Base-by-base conservation (phyloP, 1,139 yeast genomes). In the Geotrichum fermentans region DNA sequence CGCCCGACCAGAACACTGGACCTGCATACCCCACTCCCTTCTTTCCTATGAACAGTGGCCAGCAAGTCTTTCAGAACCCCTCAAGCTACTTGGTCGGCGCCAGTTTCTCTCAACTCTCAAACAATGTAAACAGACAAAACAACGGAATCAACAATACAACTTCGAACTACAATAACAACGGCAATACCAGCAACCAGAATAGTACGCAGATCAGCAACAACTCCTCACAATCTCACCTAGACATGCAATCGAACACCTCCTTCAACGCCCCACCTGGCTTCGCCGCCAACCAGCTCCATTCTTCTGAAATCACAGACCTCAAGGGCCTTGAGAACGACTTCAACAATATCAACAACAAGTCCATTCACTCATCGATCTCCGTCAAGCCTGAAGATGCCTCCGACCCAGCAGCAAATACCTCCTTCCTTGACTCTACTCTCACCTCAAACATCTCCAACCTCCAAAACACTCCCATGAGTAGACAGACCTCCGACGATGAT, bases 401-500 rank as follows among this genome's bases (percentile, higher is more conserved):
- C 20, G n/a, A 32, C 17, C n/a, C 3, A 3, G 17, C 34, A 11
- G 34, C 22, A 34, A 14, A 14, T 8, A 11, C 2, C 7, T 17
- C 10, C 11, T 17, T 11, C 18, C 38, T 11, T 17, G n/a, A 3
- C 17, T 16, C 24, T 13, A 34, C 21, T 17, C 21, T 16, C 6
- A 14, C 16, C 11, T 13, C 2, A 8, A 11, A 21, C 7, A 4
- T 4, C n/a, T 11, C n/a, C 3, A 20, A 32, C 17, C 32, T 11
- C n/a, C 32, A n/a, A 18, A 24, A 24, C 10, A 10, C 28, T 6
- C 38, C 38, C 6, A 3, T 34, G 2, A 18, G 20, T 13, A 3
- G 38, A 3, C 38, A 34, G 24, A 34, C 38, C 24, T 34, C 38
- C 2, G 38, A 83, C 54, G 96, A 89, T 65, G 88, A 87, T 52